phyloP scores from a whole-genome alignment of 192 early-diverging fungal species.

The Entomortierella chlamydospora region DNA sequence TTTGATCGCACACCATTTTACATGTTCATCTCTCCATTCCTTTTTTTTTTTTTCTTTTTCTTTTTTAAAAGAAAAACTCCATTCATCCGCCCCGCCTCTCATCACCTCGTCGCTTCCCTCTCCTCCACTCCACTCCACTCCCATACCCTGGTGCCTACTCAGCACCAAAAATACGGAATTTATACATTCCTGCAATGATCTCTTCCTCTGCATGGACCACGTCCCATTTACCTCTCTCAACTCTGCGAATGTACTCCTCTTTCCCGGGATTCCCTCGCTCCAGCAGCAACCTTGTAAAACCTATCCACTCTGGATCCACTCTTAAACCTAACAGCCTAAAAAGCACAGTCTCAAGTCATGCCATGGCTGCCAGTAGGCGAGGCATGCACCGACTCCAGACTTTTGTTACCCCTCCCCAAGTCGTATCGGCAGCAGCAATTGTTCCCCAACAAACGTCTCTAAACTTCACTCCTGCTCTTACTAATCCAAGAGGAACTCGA shows the following conservation, averaged over 20 bases:
- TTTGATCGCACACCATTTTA: not conserved
- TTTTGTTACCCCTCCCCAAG: not conserved
- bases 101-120: not conserved
- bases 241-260: not conserved
- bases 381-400: not conserved
- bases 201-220: conserved; percentile 8
- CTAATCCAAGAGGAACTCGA: not conserved
- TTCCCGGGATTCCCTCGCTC: not conserved
- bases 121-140: not conserved
- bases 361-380: not conserved
- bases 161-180: not conserved
- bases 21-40: not conserved
- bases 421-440: not conserved
- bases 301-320: not conserved
- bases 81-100: too few relatives aligned
- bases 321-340: too few relatives aligned
- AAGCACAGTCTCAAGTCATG: too few relatives aligned
- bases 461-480: not conserved
- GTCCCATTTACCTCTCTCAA: not conserved
- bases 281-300: not conserved
- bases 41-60: not conserved
- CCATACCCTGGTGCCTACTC: not conserved
- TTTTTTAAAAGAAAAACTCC: too few relatives aligned
- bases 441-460: not conserved
- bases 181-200: not conserved